Evolutionary conservation across 345 rosid genomes (phyloP).

Genomic region (Eucalyptus decipiens): DNA sequence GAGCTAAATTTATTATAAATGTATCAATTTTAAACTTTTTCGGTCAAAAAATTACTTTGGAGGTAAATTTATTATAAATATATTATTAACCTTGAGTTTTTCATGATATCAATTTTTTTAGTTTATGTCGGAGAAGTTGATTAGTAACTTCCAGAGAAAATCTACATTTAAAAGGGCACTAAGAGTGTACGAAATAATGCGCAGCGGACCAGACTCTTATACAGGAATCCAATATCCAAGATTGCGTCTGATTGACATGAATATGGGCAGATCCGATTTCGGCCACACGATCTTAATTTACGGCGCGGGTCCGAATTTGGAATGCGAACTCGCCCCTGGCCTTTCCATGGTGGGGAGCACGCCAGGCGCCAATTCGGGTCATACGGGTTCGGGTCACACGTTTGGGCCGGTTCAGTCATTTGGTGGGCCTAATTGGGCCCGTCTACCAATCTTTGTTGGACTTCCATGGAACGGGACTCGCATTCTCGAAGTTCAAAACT

Average conservation of each 20-base stretch:
- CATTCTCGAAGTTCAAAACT: not conserved
- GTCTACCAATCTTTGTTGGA: not conserved
- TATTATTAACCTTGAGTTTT: too few species aligned
- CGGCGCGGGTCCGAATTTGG: not conserved
- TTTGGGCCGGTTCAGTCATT: not conserved
- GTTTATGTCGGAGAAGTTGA: not conserved
- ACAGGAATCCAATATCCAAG: not conserved
- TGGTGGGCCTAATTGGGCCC: not conserved
- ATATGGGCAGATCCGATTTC: not conserved
- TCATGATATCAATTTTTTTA: too few species aligned
- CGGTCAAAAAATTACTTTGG: too few species aligned
- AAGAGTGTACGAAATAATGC: not conserved
- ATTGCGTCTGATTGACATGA: not conserved
- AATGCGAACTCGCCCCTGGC: not conserved
- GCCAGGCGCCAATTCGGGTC: not conserved
- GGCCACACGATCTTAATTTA: not conserved
- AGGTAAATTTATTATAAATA: too few species aligned
- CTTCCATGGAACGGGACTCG: not conserved
- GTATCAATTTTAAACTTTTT: too few species aligned
- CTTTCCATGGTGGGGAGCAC: not conserved
- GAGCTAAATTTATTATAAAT: rapidly evolving
- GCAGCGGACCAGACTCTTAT: rapidly evolving
- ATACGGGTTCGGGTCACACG: not conserved
- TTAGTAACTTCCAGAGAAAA: not conserved
- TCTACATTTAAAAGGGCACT: not conserved